Evolutionary conservation across 805 yeast genomes (phyloP), one percentile per base, ranked within the genome.

Genomic region (Alloascoidea hylecoeti): DNA sequence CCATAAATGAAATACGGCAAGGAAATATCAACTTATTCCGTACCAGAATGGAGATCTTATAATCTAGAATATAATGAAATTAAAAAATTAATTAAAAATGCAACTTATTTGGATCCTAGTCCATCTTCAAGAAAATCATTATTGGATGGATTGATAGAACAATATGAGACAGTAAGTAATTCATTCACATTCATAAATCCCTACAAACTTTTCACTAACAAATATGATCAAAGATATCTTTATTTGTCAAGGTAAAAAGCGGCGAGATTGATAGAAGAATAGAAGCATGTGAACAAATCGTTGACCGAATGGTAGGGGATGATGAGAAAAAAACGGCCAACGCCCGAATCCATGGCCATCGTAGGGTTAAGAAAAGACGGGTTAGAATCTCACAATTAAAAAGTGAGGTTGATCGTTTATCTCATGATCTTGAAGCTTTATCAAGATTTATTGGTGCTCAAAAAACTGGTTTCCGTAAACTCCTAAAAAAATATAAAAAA

Each of bases 1-100:
- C 30, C 9, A 23, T 23, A 23, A n/a, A 88, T 88, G 97, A 89
- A 85, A 58, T 88, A 86, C 56, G 96, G 96, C 38, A 65, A 72
- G 34, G 86, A 80, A 49, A 66, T 88, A 16, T 62, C 70, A 38
- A 75, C 72, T 45, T 67, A 84, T 47, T 81, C 95, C 12, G 80
- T 85, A 16, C 85, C 88, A 2, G 92, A 83, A 60, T 88, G 97
- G 96, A 70, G 71, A 48, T 70, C 72, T 43, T 78, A 83, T 57
- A 85, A 88, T 55, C 66, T 88, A 33, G 86, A 84, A 50, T 88
- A 88, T 57, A 80, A 84, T 46, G 82, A 75, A 28, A 54, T 88
- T 41, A 88, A 86, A 56, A 57, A 58, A 3, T 64, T 69, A 35
- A 83, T 88, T 41, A 68, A 77, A 47, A 51, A 55, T 15, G 74